phyloP scores from a whole-genome alignment of 2,329 filamentous ascomycete genomes.

The Aspergillus sp. region DNA sequence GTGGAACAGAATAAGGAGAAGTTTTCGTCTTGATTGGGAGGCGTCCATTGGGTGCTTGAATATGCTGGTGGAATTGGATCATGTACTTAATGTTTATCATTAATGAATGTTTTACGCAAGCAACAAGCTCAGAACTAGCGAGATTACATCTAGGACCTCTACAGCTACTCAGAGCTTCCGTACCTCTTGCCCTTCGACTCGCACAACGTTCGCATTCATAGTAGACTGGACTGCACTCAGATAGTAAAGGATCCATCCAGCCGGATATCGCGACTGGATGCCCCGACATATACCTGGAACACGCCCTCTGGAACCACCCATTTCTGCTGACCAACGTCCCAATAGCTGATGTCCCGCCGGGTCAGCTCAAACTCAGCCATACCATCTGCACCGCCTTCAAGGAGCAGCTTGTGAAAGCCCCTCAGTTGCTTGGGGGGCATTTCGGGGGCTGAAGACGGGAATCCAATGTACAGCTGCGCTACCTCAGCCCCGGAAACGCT shows the following conservation, averaged over 20 bases:
- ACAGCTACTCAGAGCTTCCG: no score
- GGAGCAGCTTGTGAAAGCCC: conserved; percentile 52
- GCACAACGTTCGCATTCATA: no score
- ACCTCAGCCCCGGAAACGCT: conserved; percentile 48
- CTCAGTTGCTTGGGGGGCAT: conserved; percentile 43
- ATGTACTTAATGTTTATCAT: no score
- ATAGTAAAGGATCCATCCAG: conserved; percentile 14
- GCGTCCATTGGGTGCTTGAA: no score
- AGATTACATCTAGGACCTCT: no score
- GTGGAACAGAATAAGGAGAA: conserved; percentile 28
- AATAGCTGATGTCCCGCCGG: conserved; percentile 36
- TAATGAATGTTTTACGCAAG: no score
- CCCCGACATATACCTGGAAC: conserved; percentile 25
- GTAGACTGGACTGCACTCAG: not conserved
- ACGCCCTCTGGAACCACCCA: conserved; percentile 30
- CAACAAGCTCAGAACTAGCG: no score
- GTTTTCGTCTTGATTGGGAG: conserved; percentile 13
- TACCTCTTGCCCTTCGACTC: no score
- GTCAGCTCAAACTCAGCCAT: conserved; percentile 47
- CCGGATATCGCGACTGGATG: conserved; percentile 24
- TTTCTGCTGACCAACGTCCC: conserved; percentile 34
- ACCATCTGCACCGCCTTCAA: conserved; percentile 43
- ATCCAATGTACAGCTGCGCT: conserved; percentile 56
- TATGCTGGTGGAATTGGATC: no score
- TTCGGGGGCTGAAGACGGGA: conserved; percentile 30